Evolutionary conservation across 2,329 filamentous ascomycete species (phyloP).

Genomic region (Fusarium nodosum): DNA sequence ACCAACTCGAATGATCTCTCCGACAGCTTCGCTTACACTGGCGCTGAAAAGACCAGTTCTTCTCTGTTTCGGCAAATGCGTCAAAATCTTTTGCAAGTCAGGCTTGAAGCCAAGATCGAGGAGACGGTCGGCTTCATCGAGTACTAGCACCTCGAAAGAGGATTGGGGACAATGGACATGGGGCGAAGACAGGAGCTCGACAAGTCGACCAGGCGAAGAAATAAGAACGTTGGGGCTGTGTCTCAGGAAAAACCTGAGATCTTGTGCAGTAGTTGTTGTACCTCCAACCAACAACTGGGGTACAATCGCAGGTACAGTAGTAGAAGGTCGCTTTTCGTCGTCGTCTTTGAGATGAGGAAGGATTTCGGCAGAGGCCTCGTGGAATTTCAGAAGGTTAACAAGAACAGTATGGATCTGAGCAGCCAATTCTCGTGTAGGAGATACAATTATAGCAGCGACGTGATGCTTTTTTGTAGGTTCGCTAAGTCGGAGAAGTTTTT

Average conservation of each 20-base stretch:
- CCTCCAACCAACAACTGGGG: conserved; percentile 92
- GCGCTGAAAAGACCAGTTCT: conserved; percentile 95
- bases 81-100: conserved; percentile 87
- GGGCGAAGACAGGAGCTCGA: conserved; percentile 87
- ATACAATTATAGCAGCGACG: conserved; percentile 90
- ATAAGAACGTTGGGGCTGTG: conserved; percentile 90
- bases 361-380: conserved; percentile 79
- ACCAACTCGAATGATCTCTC: conserved; percentile 92
- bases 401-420: conserved; percentile 90
- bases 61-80: conserved; percentile 89
- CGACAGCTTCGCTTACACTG: conserved; percentile 94
- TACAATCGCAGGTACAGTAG: conserved; percentile 70
- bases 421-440: conserved; percentile 90
- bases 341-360: conserved; percentile 67
- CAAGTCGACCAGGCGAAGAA: conserved; percentile 88
- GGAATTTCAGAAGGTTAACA: conserved; percentile 82
- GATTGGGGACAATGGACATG: conserved; percentile 90
- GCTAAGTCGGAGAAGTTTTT: conserved; percentile 83
- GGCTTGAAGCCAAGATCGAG: conserved; percentile 95
- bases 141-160: conserved; percentile 89
- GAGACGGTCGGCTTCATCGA: conserved; percentile 94
- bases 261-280: conserved; percentile 82
- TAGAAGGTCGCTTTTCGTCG: conserved; percentile 67
- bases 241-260: conserved; percentile 86
- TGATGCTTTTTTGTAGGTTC: conserved; percentile 91